A percentile compares a stretch with the other conserved stretches of the same genome.
Evolutionary conservation across 805 yeast genomes (phyloP).

Genomic region (Kuraishia molischiana): DNA sequence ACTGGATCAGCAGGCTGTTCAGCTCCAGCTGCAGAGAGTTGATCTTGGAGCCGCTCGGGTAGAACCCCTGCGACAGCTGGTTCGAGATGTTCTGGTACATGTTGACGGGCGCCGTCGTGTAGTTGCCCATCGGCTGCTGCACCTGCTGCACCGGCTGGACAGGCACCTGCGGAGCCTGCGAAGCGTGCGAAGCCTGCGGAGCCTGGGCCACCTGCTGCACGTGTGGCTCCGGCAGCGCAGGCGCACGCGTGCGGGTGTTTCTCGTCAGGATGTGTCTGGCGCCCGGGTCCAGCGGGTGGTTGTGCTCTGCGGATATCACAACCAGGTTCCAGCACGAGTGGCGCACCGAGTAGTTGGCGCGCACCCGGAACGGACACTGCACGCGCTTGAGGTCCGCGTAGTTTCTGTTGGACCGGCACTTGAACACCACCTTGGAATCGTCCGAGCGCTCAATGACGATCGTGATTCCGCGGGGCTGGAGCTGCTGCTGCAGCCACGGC

Average conservation of each 20-base stretch:
- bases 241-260: background rate
- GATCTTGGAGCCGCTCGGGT: background rate
- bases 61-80: background rate
- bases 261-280: background rate
- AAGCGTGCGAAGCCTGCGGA: background rate
- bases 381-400: slow-evolving; percentile 12
- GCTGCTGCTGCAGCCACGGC: slow-evolving; percentile 49
- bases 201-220: background rate
- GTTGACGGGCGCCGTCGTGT: background rate
- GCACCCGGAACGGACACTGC: slow-evolving; percentile 53
- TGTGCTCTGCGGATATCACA: slow-evolving; percentile 49
- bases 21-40: slow-evolving; percentile 15
- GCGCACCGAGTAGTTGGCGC: slow-evolving; percentile 51
- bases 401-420: slow-evolving; percentile 24
- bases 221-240: background rate
- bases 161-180: too few species aligned
- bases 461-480: slow-evolving; percentile 37
- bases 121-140: background rate
- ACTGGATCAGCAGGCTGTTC: slow-evolving; percentile 16
- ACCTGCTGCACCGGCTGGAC: too few species aligned
- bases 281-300: slow-evolving; percentile 32
- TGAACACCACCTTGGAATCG: slow-evolving; percentile 48
- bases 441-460: slow-evolving; percentile 58
- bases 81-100: background rate
- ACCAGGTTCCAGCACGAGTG: slow-evolving; percentile 49